Evolutionary conservation across 1,139 yeast genomes (phyloP), one percentile per base, ranked within the genome.

Genomic region (Taphrina deformans): DNA sequence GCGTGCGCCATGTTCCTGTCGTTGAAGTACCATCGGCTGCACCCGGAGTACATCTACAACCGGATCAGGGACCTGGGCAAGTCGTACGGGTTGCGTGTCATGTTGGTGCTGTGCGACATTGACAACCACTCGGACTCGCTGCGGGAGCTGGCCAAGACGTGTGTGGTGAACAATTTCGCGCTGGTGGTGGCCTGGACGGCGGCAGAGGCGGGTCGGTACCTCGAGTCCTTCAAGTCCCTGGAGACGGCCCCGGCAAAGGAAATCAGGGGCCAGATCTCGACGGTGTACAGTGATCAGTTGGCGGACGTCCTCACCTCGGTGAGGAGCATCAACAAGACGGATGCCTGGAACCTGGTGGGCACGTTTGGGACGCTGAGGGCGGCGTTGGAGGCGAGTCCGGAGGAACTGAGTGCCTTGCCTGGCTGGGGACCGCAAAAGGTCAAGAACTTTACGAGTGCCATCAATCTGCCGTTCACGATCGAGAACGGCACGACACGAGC

Each of bases 161-260:
- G 96, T 69, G 76, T 92, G 66, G 84, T 84, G 70, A 85, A 86
- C 69, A 90, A 88, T 69, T 78, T 88, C 66, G 82, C 96, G 0
- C 72, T 92, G 68, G 78, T 92, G 0, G 77, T 90, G 41, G 88
- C 96, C 0, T 91, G 96, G 89, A 83, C 86, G 33, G 85, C 85
- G 70, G 90, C 85, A 69, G 97, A 93, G 72, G 96, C 97, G 1
- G 96, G 92, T 0, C 85, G 84, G 67, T 92, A 91, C 72, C 75
- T 92, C 10, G 67, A 74, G 7, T 72, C 74, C 21, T 71, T 77
- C 53, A 75, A 76, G 58, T 67, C 70, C 40, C 72, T 72, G 50
- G 78, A 76, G 55, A 69, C 70, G 18, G 74, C 77, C 3, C 69
- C 75, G 0, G 73, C 77, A 2, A 73, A 73, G 45, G 69, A 73